Conservation (phyloP, 2,329 filamentous ascomycete genomes). For the Fusarium sp. region DNA sequence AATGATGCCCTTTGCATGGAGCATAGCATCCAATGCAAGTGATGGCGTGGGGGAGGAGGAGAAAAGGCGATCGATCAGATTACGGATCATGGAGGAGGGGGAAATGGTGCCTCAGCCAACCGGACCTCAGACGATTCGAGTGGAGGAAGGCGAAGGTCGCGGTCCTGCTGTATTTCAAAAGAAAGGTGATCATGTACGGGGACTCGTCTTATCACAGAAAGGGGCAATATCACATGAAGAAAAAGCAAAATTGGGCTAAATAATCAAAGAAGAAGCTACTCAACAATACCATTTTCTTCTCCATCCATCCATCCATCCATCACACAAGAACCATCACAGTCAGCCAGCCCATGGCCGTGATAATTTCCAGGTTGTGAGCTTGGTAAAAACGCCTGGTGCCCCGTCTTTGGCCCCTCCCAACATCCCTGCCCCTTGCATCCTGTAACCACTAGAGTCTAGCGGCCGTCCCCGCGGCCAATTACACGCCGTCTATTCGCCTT, state of each 20-base stretch:
- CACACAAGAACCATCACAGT: neutral
- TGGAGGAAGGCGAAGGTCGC: neutral
- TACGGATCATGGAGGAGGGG: conserved; percentile 4
- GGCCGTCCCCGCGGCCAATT: conserved; percentile 30
- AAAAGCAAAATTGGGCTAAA: neutral
- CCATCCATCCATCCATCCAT: neutral
- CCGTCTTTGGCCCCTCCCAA: conserved; percentile 4
- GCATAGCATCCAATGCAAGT: neutral
- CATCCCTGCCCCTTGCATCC: conserved; percentile 35
- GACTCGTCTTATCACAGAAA: neutral
- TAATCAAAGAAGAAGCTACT: neutral
- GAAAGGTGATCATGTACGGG: neutral
- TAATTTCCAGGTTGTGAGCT: conserved; percentile 4
- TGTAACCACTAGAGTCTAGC: conserved; percentile 20
- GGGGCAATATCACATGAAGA: neutral
- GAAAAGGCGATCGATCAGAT: conserved; percentile 1
- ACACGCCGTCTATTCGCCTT: neutral
- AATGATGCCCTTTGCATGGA: conserved; percentile 1
- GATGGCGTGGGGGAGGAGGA: conserved; percentile 1
- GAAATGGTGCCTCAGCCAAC: neutral
- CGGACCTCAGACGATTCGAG: neutral
- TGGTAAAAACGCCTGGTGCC: conserved; percentile 1
- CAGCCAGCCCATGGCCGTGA: neutral
- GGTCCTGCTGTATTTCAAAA: neutral
- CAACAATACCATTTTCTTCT: neutral